These are phyloP conservation scores for Filobasidium wieringae DNA, from an alignment of 768 basidiomycete species.

Conservation along the genomic window DNA sequence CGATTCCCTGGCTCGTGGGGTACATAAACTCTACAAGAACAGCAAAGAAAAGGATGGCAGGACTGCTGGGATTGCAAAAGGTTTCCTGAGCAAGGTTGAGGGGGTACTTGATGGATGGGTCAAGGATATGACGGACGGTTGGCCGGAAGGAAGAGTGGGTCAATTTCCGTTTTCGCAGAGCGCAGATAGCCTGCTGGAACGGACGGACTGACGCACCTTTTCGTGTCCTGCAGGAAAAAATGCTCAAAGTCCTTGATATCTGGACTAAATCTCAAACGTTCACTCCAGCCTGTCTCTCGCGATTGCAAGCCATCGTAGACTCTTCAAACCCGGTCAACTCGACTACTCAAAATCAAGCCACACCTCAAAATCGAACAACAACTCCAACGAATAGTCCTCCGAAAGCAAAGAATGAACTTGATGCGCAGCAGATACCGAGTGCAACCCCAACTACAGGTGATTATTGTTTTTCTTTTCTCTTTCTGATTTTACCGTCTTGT, in stretches of 20 bases:
- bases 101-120: conserved; percentile 81
- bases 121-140: conserved; percentile 63
- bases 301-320: conserved; percentile 41
- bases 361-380: background rate
- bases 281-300: conserved; percentile 59
- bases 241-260: conserved; percentile 93
- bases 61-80: conserved; percentile 45
- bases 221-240: conserved; percentile 64
- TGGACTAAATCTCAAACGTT: conserved; percentile 90
- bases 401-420: background rate
- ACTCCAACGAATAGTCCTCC: background rate
- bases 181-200: background rate
- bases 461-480: background rate
- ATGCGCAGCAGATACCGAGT: too few species aligned
- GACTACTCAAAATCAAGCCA: background rate
- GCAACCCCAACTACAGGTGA: background rate
- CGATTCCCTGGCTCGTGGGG: conserved; percentile 81
- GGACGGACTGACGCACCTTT: background rate
- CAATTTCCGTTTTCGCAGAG: background rate
- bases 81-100: conserved; percentile 79
- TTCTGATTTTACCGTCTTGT: too few species aligned
- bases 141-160: conserved; percentile 77
- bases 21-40: conserved; percentile 56
- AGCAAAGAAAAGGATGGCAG: conserved; percentile 14
- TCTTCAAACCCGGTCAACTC: background rate